Evolutionary conservation across 306 rosid species (phyloP), one percentile per base, ranked within the genome.

Genomic region (Mimosa bimucronata): DNA sequence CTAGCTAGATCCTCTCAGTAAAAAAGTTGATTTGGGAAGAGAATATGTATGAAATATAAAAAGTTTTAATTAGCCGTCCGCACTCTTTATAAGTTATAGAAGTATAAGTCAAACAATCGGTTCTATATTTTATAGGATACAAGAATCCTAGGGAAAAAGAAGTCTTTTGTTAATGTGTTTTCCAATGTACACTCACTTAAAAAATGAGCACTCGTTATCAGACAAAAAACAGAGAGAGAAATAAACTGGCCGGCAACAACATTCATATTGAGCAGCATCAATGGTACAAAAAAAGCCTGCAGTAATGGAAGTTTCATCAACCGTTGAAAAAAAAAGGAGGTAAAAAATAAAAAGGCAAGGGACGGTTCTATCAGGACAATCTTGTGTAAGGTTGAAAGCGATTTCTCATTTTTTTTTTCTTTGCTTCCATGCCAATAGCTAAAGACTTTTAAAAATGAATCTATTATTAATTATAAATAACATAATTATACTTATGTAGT

Each of bases 221-320:
- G 29, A 4, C 10, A 23, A 58, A 58, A 58, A 11, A 15, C 9
- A 25, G 4, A 1, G 13, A 10, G 3, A 60, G 25, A 45, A 45
- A 9, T 3, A 18, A 75, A 74, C 53, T 75, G 83, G 83, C 80
- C 80, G 86, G 83, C 86, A 69, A 28, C 77, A n/a, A 75, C 10
- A 12, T 7, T 3, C 29, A 79, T n/a, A 21, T 2, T 21, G 64
- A 11, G 30, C 31, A 23, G 30, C 31, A 23, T 23, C 31, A 9
- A 23, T 30, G 1, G 15, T 10, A 3, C 31, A 58, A n/a, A 53
- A 55, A 53, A n/a, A 23, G 64, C 30, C 64, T n/a, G 1, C 30
- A 53, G 60, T 53, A n/a, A 53, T 53, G 26, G 12, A 19, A 21
- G 58, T 52, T 55, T 55, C 14, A 9, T 52, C 60, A 6, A 19